Percentiles rank a stretch among this genome's conserved stretches.
phyloP scores from a whole-genome alignment of 805 yeast species.

The Candida jianshihensis region DNA sequence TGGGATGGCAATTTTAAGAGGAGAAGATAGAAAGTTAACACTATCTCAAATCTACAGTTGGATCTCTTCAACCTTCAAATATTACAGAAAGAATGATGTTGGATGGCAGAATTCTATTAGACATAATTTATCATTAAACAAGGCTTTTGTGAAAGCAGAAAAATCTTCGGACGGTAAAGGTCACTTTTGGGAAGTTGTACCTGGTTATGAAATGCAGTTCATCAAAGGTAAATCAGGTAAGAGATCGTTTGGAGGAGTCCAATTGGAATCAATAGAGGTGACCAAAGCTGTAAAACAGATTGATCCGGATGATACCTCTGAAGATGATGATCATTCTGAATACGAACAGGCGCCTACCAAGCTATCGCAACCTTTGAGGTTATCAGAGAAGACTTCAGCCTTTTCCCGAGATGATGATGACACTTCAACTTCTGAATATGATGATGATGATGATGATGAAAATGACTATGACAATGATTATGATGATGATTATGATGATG shows the following conservation, averaged over 20 bases:
- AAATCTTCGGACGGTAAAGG: constrained; percentile 83
- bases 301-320: constrained; percentile 1
- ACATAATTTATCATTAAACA: constrained; percentile 86
- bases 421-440: constrained; percentile 2
- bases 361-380: neutral
- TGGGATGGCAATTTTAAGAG: constrained; percentile 84
- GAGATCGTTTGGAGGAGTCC: constrained; percentile 11
- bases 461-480: constrained; percentile 6
- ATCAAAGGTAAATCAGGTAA: constrained; percentile 53
- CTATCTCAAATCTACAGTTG: constrained; percentile 83
- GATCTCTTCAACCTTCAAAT: constrained; percentile 82
- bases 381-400: constrained; percentile 5
- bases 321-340: constrained; percentile 9
- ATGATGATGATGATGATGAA: constrained; percentile 6
- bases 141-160: constrained; percentile 86
- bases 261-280: constrained; percentile 4
- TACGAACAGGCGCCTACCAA: neutral
- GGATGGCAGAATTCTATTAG: constrained; percentile 99
- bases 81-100: constrained; percentile 75
- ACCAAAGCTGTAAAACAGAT: neutral
- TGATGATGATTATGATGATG: too few relatives aligned
- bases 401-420: constrained; percentile 1
- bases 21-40: constrained; percentile 66
- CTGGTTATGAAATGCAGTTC: constrained; percentile 79
- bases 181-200: constrained; percentile 86